Evolutionary conservation across 768 basidiomycete genomes (phyloP), one percentile per base, ranked within the genome.

Genomic region (Tephrocybe rancida): DNA sequence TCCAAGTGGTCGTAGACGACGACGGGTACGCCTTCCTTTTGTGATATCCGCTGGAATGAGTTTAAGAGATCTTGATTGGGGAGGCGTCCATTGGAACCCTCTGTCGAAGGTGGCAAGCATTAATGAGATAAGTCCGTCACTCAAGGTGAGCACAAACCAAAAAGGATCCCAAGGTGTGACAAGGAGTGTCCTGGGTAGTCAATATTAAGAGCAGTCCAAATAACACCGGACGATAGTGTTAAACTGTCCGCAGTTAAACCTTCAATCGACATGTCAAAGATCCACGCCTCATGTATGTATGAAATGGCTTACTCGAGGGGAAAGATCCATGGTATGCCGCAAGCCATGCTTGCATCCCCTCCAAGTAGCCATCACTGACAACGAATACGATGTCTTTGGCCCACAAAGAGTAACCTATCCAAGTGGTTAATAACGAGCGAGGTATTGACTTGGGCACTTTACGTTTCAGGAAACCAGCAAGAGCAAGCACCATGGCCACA

Each of bases 131-230:
- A 21, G 21, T 5, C 5, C 37, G 6, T 41, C 10, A 21, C 7
- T 3, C 18, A 13, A 8, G 48, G 35, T 22, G 34, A 47, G 39
- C 14, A 63, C 86, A 50, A 16, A 94, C 96, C 96, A 69, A 88
- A 91, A 73, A 93, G 98, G 9, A 98, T 72, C n/a, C 97, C 96
- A 2, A 98, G 77, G 65, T 98, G 92, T 9, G 90, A 93, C 71
- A 98, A 96, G 0, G 95, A 98, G 70, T 99, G 96, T 0, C 94
- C 91, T 0, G 95, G 92, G 68, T 98, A 98, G 67, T 98, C 97
- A 38, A 99, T 84, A 61, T 90, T 90, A 42, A 99, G 71, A 10
- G 94, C 94, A 1, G 91, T 93, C 97, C 97, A 99, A 38, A 99
- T 90, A 5, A 95, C 88, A 3, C 95, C 95, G 2, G 92, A 92